Evolutionary conservation across 805 yeast genomes (phyloP), one percentile per base, ranked within the genome.

Genomic region (Yarrowia sp.): DNA sequence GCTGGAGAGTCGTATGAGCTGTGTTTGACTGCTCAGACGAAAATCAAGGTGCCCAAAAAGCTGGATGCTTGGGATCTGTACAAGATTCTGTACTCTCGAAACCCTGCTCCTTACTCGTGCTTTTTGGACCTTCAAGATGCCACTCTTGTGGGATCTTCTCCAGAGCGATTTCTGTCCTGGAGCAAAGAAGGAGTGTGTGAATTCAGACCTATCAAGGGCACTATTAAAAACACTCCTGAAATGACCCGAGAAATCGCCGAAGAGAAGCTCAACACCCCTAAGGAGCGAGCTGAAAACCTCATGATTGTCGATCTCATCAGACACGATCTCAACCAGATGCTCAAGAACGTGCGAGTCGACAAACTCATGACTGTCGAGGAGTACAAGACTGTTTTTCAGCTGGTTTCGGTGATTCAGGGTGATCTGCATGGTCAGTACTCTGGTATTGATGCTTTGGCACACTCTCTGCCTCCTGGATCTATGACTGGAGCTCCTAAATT

Each of bases 401-500:
- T 95, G 48, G 99, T 95, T 1, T 89, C 96, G 48, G 97, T 90
- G 1, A 90, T 95, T 28, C 84, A 81, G 63, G 98, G 98, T 0
- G 73, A 78, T 18, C 74, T 87, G 32, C 64, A 65, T n/a, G 66
- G 62, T 4, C 65, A 64, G 33, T 86, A 81, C 69, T 77, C 81
- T 11, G 99, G 98, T 0, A 77, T 92, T 28, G 98, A 95, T 73
- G 78, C 93, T 2, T 79, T 95, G 11, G 82, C 85, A 18, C 84
- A 84, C 66, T 85, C 97, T 0, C 78, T 96, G 39, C 99, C 99
- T 2, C 97, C 99, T 0, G 99, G 99, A 0, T 93, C 98, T 0
- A 95, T 95, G 99, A 95, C 99, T 0, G 99, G 99, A 2, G 99
- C 99, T 0, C 99, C 99, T 1, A 95, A 95, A 77, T 89, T 87